These are phyloP conservation scores for Hydnomerulius pinastri DNA, from an alignment of 768 basidiomycete species.

Conservation along the genomic window DNA sequence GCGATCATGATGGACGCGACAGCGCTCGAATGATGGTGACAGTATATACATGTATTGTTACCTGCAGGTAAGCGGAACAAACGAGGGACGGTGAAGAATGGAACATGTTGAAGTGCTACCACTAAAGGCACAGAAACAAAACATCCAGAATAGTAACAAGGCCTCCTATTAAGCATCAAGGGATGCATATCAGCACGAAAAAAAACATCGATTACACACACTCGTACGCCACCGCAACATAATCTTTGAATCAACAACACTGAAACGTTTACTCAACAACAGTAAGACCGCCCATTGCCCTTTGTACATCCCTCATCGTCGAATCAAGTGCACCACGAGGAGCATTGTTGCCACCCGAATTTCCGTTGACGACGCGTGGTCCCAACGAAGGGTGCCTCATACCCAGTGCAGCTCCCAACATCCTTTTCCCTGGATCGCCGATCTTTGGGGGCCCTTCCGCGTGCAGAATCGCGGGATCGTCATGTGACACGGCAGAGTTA, in stretches of 20 bases:
- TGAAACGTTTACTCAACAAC: constrained; percentile 61
- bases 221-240: constrained; percentile 17
- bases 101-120: constrained; percentile 12
- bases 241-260: constrained; percentile 11
- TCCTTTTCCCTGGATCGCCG: constrained; percentile 86
- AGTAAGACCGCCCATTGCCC: constrained; percentile 72
- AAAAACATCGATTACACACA: constrained; percentile 23
- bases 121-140: constrained; percentile 13
- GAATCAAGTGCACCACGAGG: constrained; percentile 49
- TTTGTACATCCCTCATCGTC: constrained; percentile 67
- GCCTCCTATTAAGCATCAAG: constrained; percentile 19
- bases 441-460: constrained; percentile 68
- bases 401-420: constrained; percentile 85
- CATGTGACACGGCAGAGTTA: constrained; percentile 59
- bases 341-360: constrained; percentile 33
- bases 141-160: constrained; percentile 19
- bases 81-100: constrained; percentile 29
- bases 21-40: constrained; percentile 14
- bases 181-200: constrained; percentile 21
- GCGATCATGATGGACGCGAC: background rate
- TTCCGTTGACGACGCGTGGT: constrained; percentile 53
- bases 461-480: constrained; percentile 69
- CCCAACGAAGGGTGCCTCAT: constrained; percentile 77
- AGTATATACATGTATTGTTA: constrained; percentile 26
- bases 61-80: constrained; percentile 22